These are phyloP conservation scores for Termitomyces sp. DNA, from an alignment of 768 basidiomycete species.

Conservation along the genomic window DNA sequence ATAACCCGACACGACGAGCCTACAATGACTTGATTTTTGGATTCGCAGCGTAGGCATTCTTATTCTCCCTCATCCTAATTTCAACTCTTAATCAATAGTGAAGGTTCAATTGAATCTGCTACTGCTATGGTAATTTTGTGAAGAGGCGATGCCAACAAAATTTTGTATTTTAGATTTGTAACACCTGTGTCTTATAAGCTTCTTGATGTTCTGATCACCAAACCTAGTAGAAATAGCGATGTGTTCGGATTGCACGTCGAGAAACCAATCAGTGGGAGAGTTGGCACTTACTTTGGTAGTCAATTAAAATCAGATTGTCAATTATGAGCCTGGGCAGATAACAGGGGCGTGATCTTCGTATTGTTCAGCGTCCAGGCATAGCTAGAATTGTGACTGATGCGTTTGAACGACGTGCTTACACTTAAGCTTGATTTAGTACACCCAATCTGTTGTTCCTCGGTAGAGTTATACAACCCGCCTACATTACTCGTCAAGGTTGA, in stretches of 20 bases:
- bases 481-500: slow-evolving; percentile 83
- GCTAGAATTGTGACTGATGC: background rate
- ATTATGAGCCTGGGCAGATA: background rate
- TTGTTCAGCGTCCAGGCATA: background rate
- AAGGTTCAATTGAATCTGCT: background rate
- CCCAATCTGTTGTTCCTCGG: background rate
- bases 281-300: background rate
- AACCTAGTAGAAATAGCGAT: background rate
- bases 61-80: background rate
- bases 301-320: background rate
- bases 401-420: background rate
- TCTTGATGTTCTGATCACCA: background rate
- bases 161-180: background rate
- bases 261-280: background rate
- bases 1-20: no score
- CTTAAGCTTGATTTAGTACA: background rate
- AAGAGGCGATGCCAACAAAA: background rate
- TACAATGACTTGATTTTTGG: background rate
- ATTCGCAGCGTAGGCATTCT: background rate
- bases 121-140: background rate
- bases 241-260: background rate
- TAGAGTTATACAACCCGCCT: no score
- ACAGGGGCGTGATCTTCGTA: no score
- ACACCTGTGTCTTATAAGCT: background rate
- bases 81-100: background rate